A percentile compares a stretch with the other conserved stretches of the same genome.
Conservation (phyloP, 2,329 filamentous ascomycete genomes). For the Alternaria rosae region DNA sequence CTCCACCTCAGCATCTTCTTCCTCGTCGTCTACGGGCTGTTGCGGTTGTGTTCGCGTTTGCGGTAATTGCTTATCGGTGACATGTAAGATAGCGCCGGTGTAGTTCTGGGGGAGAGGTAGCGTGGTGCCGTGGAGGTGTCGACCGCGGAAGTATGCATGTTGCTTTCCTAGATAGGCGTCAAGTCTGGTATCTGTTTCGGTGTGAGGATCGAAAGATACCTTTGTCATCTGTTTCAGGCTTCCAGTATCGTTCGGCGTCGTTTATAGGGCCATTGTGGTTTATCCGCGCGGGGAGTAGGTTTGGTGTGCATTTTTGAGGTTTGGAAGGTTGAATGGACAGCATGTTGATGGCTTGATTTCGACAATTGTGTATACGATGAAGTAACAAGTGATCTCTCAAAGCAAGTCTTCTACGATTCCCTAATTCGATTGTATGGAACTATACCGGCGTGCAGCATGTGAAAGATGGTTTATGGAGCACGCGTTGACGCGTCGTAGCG, state of each 20-base stretch:
- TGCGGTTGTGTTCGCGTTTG: conserved; percentile 9
- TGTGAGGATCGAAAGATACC: conserved; percentile 5
- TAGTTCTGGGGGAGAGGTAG: conserved; percentile 76
- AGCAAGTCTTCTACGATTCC: too few relatives aligned
- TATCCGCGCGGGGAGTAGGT: conserved; percentile 82
- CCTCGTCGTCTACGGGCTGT: conserved; percentile 22
- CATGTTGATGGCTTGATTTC: conserved; percentile 42
- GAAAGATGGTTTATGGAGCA: conserved; percentile 7
- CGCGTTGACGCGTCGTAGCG: conserved; percentile 27
- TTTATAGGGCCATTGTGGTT: conserved; percentile 78
- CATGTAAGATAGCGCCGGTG: conserved; percentile 55
- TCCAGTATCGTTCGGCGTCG: conserved; percentile 73
- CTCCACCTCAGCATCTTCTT: conserved; percentile 23
- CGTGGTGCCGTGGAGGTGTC: conserved; percentile 74
- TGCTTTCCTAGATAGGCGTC: not conserved
- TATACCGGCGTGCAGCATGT: not conserved
- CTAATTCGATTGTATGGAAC: not conserved
- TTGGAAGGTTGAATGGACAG: conserved; percentile 52
- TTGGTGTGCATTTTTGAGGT: conserved; percentile 61
- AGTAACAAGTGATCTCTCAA: too few relatives aligned
- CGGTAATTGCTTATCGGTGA: conserved; percentile 38
- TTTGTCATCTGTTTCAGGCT: conserved; percentile 56
- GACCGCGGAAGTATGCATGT: conserved; percentile 64
- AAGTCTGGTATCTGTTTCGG: not conserved
- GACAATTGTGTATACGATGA: not conserved